Conservation (phyloP, 768 basidiomycete genomes). For the Pseudohyphozyma bogoriensis region DNA sequence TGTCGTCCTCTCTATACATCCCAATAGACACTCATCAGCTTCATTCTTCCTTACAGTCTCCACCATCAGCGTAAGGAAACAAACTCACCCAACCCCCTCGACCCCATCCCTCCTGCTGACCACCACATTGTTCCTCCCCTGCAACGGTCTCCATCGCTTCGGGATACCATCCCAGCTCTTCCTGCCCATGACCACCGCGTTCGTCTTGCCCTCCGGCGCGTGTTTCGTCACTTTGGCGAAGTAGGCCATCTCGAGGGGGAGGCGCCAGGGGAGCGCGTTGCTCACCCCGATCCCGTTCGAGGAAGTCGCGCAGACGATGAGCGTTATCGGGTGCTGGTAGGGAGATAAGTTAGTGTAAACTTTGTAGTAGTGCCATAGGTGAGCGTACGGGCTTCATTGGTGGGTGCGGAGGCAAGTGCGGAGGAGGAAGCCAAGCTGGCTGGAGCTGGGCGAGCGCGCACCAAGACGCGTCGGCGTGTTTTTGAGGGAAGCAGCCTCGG, state of each 20-base stretch:
- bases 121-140: conserved; percentile 65
- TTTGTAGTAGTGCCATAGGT: too few relatives aligned
- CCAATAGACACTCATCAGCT: neutral
- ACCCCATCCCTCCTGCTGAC: conserved; percentile 59
- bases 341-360: neutral
- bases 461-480: too few relatives aligned
- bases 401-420: too few relatives aligned
- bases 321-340: conserved; percentile 46
- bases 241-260: conserved; percentile 81
- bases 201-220: conserved; percentile 39
- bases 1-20: conserved; percentile 3
- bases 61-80: conserved; percentile 31
- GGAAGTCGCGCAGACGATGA: conserved; percentile 86
- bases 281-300: conserved; percentile 76
- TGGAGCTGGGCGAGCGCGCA: too few relatives aligned
- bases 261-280: conserved; percentile 71
- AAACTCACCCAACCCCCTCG: conserved; percentile 53
- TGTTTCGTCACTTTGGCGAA: conserved; percentile 69
- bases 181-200: conserved; percentile 87
- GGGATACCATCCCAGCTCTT: conserved; percentile 99
- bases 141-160: conserved; percentile 65
- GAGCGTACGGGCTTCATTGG: too few relatives aligned
- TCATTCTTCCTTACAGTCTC: neutral
- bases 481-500: too few relatives aligned
- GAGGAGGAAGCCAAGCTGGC: too few relatives aligned